phyloP scores from a whole-genome alignment of 805 yeast genomes.

The Yamadazyma paraphyllophila region DNA sequence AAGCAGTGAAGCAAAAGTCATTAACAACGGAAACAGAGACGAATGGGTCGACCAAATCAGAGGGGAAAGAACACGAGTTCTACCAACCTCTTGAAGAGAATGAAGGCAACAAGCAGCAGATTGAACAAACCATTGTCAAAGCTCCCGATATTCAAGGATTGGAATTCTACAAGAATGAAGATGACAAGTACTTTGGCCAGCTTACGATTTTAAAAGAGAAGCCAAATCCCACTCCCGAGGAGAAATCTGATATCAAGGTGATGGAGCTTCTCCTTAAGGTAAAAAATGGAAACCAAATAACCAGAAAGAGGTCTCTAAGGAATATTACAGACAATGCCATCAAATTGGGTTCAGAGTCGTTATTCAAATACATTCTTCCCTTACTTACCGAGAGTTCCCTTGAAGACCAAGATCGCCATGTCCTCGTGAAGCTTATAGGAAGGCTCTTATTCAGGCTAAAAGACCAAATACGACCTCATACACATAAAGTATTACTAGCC shows the following conservation, averaged over 20 bases:
- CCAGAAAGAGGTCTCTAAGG: slow-evolving; percentile 68
- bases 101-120: slow-evolving; percentile 19
- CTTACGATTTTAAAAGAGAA: slow-evolving; percentile 36
- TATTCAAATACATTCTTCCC: slow-evolving; percentile 75
- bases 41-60: background rate
- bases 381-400: slow-evolving; percentile 66
- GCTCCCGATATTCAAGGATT: slow-evolving; percentile 55
- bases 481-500: slow-evolving; percentile 69
- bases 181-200: slow-evolving; percentile 67
- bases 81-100: slow-evolving; percentile 51
- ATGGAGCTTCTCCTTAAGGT: slow-evolving; percentile 63
- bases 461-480: slow-evolving; percentile 64
- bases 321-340: slow-evolving; percentile 57
- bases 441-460: slow-evolving; percentile 67
- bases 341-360: slow-evolving; percentile 62
- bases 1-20: background rate
- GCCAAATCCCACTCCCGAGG: slow-evolving; percentile 39
- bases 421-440: slow-evolving; percentile 72
- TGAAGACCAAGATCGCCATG: slow-evolving; percentile 80
- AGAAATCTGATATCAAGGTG: slow-evolving; percentile 56
- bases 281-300: slow-evolving; percentile 72
- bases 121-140: slow-evolving; percentile 16
- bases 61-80: slow-evolving; percentile 26
- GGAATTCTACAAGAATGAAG: slow-evolving; percentile 68
- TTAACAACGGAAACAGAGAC: background rate